Conservation (phyloP, 2,329 filamentous ascomycete species). For the Rosellinia necatrix region DNA sequence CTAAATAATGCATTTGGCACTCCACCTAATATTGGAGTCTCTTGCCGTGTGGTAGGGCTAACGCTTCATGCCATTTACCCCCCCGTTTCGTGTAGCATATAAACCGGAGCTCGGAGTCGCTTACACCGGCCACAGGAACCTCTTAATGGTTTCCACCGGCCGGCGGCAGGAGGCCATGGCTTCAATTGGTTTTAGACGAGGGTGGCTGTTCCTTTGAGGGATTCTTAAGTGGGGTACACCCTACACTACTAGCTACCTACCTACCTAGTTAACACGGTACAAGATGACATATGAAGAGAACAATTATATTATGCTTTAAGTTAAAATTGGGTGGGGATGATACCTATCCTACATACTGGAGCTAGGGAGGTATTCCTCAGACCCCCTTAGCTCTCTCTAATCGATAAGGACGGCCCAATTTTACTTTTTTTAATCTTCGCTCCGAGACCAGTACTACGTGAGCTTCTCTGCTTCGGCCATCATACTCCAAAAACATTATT, state of each 20-base stretch:
- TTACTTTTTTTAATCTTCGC: conserved; percentile 23
- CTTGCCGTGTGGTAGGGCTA: not conserved
- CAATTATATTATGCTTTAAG: conserved; percentile 10
- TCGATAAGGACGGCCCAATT: conserved; percentile 26
- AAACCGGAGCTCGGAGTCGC: conserved; percentile 9
- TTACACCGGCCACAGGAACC: conserved; percentile 1
- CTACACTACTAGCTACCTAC: too few relatives aligned
- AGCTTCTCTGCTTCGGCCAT: not conserved
- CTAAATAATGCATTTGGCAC: conserved; percentile 27
- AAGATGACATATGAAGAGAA: conserved; percentile 23
- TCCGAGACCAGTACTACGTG: too few relatives aligned
- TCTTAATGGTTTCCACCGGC: conserved; percentile 6
- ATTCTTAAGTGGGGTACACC: not conserved
- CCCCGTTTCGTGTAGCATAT: conserved; percentile 11
- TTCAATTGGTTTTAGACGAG: conserved; percentile 12
- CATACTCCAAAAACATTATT: conserved; percentile 11
- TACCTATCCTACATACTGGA: not conserved
- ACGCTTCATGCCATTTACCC: not conserved
- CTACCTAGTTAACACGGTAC: not conserved
- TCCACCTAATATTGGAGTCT: not conserved
- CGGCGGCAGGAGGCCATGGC: not conserved
- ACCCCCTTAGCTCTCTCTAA: too few relatives aligned
- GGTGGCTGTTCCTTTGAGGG: not conserved
- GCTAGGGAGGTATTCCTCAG: not conserved
- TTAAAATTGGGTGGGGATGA: too few relatives aligned